Percentiles rank a stretch among this genome's conserved stretches.
Evolutionary conservation across 176 grass and related monocot genomes (phyloP).

Genomic region (Leersia perrieri): DNA sequence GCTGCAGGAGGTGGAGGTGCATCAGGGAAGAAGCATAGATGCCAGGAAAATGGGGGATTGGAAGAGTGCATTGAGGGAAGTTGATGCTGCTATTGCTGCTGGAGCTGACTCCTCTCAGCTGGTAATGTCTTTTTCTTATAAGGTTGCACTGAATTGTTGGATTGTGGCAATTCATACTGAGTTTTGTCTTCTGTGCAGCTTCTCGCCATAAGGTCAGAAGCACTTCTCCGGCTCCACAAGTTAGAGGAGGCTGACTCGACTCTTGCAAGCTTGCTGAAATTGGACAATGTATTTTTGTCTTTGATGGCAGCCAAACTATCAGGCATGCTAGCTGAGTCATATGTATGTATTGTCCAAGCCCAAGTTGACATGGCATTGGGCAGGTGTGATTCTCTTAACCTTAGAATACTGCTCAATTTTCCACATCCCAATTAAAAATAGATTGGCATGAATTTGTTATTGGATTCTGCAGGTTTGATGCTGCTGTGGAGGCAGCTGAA

Average conservation of each 20-base stretch:
- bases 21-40: slow-evolving; percentile 59
- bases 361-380: slow-evolving; percentile 92
- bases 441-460: not conserved
- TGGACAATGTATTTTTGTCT: slow-evolving; percentile 48
- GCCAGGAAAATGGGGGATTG: slow-evolving; percentile 83
- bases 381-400: slow-evolving; percentile 54
- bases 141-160: not conserved
- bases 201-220: slow-evolving; percentile 80
- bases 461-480: slow-evolving; percentile 81
- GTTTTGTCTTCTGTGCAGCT: slow-evolving; percentile 40
- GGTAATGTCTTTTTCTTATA: slow-evolving; percentile 42
- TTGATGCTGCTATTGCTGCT: slow-evolving; percentile 68
- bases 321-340: slow-evolving; percentile 70
- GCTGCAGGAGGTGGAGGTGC: slow-evolving; percentile 67
- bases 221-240: slow-evolving; percentile 76
- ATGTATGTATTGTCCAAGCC: slow-evolving; percentile 71
- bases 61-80: slow-evolving; percentile 82
- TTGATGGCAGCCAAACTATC: slow-evolving; percentile 42
- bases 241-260: slow-evolving; percentile 76
- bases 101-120: slow-evolving; percentile 76
- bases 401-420: slow-evolving; percentile 20
- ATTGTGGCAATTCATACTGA: slow-evolving; percentile 23
- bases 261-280: slow-evolving; percentile 51
- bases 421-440: slow-evolving; percentile 5
- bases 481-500: slow-evolving; percentile 66